phyloP scores from a whole-genome alignment of 768 basidiomycete species.

The Leucogyrophana mollusca region DNA sequence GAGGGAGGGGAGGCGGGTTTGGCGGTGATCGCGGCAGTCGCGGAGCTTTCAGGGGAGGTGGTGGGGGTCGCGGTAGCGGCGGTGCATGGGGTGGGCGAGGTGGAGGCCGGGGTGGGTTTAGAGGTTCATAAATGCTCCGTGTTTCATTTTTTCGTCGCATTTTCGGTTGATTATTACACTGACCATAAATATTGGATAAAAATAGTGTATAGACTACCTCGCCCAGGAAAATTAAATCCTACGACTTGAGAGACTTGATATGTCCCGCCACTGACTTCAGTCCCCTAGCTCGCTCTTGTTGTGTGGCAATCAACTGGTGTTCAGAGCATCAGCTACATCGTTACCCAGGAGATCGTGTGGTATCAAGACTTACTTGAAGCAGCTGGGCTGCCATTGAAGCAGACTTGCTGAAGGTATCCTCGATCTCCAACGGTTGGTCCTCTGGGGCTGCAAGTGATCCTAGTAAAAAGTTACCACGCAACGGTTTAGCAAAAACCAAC shows the following conservation, averaged over 20 bases:
- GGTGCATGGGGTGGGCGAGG: conserved; percentile 36
- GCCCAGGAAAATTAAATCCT: no score
- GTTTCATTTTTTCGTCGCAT: neutral
- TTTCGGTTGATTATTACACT: neutral
- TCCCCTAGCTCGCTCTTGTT: conserved; percentile 50
- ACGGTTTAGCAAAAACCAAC: neutral
- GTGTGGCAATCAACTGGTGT: conserved; percentile 47
- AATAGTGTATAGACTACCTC: no score
- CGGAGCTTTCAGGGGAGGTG: conserved; percentile 48
- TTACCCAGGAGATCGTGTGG: neutral
- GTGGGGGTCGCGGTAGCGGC: conserved; percentile 44
- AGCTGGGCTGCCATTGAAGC: conserved; percentile 46
- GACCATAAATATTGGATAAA: neutral
- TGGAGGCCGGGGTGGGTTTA: conserved; percentile 44
- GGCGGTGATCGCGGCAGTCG: conserved; percentile 39
- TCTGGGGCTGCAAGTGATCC: conserved; percentile 5
- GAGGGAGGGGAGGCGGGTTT: conserved; percentile 36
- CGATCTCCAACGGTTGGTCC: conserved; percentile 14
- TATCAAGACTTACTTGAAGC: conserved; percentile 42
- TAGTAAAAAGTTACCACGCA: conserved; percentile 5
- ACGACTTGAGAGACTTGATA: conserved; percentile 46
- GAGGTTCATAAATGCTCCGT: conserved; percentile 41
- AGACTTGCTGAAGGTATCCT: conserved; percentile 31
- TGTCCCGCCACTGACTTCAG: conserved; percentile 46
- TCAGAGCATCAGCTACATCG: conserved; percentile 1